Conservation (phyloP, 2,329 filamentous ascomycete genomes). For the Pseudocercospora pini-densiflorae region DNA sequence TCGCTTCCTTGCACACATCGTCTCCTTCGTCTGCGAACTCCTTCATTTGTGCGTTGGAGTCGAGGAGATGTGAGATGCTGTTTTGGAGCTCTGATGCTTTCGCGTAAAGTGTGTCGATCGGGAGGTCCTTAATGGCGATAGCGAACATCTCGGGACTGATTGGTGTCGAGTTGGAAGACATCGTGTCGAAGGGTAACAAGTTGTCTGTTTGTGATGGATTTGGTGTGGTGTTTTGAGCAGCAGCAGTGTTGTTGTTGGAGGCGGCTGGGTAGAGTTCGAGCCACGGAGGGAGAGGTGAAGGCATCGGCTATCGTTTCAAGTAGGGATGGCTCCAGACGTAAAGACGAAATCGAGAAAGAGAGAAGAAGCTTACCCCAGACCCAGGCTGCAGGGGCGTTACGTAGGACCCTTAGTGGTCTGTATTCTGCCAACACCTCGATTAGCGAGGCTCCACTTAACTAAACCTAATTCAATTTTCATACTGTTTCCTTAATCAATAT, state of each 20-base stretch:
- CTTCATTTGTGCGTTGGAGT: constrained; percentile 73
- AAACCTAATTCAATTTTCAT: not conserved
- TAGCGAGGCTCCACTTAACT: not conserved
- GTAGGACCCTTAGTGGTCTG: not conserved
- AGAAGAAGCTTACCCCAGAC: not conserved
- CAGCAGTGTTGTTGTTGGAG: constrained; percentile 3
- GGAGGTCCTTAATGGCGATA: constrained; percentile 68
- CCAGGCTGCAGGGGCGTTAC: not conserved
- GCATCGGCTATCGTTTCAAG: constrained; percentile 6
- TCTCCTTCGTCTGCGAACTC: constrained; percentile 71
- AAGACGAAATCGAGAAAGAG: too few relatives aligned
- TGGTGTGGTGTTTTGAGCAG: constrained; percentile 12
- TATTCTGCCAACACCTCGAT: not conserved
- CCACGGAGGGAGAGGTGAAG: constrained; percentile 21
- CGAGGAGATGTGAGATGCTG: constrained; percentile 72
- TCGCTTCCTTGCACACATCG: constrained; percentile 72
- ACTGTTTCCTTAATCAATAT: not conserved
- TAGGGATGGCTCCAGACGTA: not conserved
- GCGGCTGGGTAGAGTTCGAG: constrained; percentile 20
- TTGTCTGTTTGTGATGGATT: constrained; percentile 22
- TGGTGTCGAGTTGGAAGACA: constrained; percentile 25
- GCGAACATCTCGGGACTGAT: constrained; percentile 41
- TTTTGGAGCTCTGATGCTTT: constrained; percentile 79
- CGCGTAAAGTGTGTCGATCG: constrained; percentile 68
- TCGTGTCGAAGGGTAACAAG: constrained; percentile 23